Percentiles rank a stretch among this genome's conserved stretches.
These are phyloP conservation scores for Melastoma malabathricum DNA, from an alignment of 345 rosid genomes.

Conservation along the genomic window DNA sequence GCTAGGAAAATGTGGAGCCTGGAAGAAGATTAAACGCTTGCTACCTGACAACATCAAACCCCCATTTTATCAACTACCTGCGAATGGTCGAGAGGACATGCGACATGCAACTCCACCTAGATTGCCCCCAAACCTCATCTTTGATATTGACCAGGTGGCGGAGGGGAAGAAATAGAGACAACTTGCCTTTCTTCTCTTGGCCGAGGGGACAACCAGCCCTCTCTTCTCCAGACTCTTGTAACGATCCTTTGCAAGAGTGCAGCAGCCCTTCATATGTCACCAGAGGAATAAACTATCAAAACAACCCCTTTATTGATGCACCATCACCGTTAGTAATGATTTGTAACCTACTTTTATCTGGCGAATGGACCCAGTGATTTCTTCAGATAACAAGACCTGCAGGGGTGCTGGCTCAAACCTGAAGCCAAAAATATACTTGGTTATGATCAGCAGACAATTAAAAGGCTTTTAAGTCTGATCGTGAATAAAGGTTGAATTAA, in stretches of 20 bases:
- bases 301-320: not conserved
- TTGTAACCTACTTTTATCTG: constrained; percentile 51
- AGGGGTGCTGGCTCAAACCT: constrained; percentile 57
- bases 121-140: not conserved
- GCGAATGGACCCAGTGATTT: constrained; percentile 83
- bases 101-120: constrained; percentile 2
- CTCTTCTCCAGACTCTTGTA: constrained; percentile 87
- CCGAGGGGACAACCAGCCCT: constrained; percentile 60
- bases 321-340: not conserved
- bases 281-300: not conserved
- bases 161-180: no score
- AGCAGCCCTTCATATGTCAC: constrained; percentile 50
- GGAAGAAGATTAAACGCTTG: no score
- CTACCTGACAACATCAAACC: no score
- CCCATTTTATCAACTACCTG: no score
- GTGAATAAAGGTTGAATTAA: no score
- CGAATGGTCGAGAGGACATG: no score
- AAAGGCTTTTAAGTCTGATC: not conserved
- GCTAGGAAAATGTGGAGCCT: no score
- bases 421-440: not conserved
- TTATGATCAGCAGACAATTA: no score
- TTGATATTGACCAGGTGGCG: no score
- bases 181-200: constrained; percentile 48
- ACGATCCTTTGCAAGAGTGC: constrained; percentile 76
- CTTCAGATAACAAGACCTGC: constrained; percentile 83